Percentiles rank a stretch among this genome's conserved stretches.
phyloP scores from a whole-genome alignment of 768 basidiomycete genomes.

The Lyophyllum decastes region DNA sequence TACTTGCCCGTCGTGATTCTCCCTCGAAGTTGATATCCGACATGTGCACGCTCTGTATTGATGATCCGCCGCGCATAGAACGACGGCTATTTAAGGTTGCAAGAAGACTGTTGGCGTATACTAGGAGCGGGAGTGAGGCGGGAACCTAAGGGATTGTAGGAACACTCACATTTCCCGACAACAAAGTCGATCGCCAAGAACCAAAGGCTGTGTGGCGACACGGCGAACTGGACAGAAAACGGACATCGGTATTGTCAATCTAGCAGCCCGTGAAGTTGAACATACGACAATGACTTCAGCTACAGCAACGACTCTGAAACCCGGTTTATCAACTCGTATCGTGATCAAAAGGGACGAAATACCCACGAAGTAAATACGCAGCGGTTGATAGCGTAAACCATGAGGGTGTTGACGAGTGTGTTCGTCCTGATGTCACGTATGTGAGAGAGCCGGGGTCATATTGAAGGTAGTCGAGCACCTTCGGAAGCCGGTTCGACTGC shows the following conservation, averaged over 20 bases:
- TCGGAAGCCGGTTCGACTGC: constrained; percentile 36
- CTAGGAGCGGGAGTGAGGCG: constrained; percentile 18
- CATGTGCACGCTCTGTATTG: constrained; percentile 10
- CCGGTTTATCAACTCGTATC: too few species aligned
- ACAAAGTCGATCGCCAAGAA: constrained; percentile 44
- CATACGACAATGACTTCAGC: constrained; percentile 39
- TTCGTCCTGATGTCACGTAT: constrained; percentile 34
- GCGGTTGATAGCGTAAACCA: constrained; percentile 51
- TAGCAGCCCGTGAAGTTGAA: neutral
- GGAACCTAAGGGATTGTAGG: neutral
- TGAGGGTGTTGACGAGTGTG: constrained; percentile 40
- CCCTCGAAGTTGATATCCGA: constrained; percentile 16
- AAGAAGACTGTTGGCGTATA: constrained; percentile 49
- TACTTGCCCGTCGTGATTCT: neutral
- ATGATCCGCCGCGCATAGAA: constrained; percentile 17
- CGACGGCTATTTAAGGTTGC: constrained; percentile 42
- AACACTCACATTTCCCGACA: constrained; percentile 44
- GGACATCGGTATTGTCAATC: neutral
- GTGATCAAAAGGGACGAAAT: neutral
- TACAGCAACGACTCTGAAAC: constrained; percentile 32
- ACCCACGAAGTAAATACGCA: constrained; percentile 50
- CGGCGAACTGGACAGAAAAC: constrained; percentile 23
- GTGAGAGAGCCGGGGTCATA: neutral
- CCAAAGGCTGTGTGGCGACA: constrained; percentile 34
- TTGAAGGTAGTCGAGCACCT: constrained; percentile 22